Base-by-base conservation (phyloP, 208 protist species). In the Leishmania lainsoni region DNA sequence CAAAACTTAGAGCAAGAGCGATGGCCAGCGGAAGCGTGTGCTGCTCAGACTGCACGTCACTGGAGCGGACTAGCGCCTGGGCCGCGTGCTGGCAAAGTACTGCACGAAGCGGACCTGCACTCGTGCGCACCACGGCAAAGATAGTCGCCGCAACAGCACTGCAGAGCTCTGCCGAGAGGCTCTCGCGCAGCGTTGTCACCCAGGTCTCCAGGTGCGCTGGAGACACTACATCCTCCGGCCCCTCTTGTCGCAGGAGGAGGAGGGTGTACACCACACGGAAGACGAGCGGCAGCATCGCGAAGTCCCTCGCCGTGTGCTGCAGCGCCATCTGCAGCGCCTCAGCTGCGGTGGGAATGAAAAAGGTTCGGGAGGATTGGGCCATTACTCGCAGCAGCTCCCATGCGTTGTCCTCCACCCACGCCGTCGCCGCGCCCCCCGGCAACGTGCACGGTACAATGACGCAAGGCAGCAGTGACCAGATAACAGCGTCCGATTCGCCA, bases 331-430 rank as follows among this genome's bases (percentile, higher is more conserved):
- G 8, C 72, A 93, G 76, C 22, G 91, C 92, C 61, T 89, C 88
- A 48, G 84, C 85, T 22, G 32, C 42, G 2, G 78, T 78, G 17
- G 76, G 26, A 5, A 17, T n/a, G 9, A 35, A 56, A 76, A 85
- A 90, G 48, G 65, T 56, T 39, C 59, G 75, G 8, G 90, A 86
- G 66, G 72, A 75, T 49, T 86, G 85, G 26, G 76, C 83, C 83
- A 96, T 91, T 12, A 74, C 66, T 22, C 95, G 85, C 0, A 97
- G 80, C 29, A 96, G 75, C 75, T 96, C 94, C 94, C 94, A 97
- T 16, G 89, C 92, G 73, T 89, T 56, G 72, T 97, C 94, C 85
- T 96, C 92, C 32, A 80, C 92, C 88, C 90, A 96, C 39, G 88
- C 81, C 10, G 90, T 86, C n/a, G 93, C 75, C 0, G 81, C 35